These are phyloP conservation scores for Malassezia restricta DNA, from an alignment of 1,284 basidiomycete species.

Conservation along the genomic window DNA sequence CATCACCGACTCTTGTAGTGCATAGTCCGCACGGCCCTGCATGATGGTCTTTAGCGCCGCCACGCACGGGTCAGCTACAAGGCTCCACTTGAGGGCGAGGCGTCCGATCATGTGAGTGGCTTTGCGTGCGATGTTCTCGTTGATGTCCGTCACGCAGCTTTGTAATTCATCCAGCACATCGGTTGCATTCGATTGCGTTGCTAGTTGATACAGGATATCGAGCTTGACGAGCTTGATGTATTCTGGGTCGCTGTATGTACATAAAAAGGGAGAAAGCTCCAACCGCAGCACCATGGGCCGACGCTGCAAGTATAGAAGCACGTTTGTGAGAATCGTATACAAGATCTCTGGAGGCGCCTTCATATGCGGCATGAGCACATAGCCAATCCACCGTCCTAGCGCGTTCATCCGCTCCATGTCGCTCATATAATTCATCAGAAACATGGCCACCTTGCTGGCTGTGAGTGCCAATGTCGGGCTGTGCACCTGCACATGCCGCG, in stretches of 20 bases:
- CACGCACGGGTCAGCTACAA: slow-evolving; percentile 79
- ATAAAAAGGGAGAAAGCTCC: slow-evolving; percentile 97
- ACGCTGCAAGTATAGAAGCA: slow-evolving; percentile 88
- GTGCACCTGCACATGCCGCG: slow-evolving; percentile 61
- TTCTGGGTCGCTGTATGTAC: slow-evolving; percentile 98
- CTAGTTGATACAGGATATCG: slow-evolving; percentile 94
- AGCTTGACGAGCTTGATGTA: slow-evolving; percentile 97
- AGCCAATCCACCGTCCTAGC: slow-evolving; percentile 92
- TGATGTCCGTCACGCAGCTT: slow-evolving; percentile 97
- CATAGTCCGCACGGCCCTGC: slow-evolving; percentile 86
- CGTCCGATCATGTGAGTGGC: slow-evolving; percentile 92
- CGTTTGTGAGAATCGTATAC: slow-evolving; percentile 93
- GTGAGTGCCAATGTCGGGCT: slow-evolving; percentile 91
- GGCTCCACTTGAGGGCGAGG: slow-evolving; percentile 88
- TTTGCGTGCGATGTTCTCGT: slow-evolving; percentile 94
- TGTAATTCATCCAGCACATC: slow-evolving; percentile 86
- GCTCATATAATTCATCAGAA: slow-evolving; percentile 99
- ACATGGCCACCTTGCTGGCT: slow-evolving; percentile 85
- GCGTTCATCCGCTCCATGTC: slow-evolving; percentile 70
- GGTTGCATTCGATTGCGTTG: slow-evolving; percentile 74
- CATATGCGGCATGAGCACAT: slow-evolving; percentile 56
- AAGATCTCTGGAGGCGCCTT: slow-evolving; percentile 96
- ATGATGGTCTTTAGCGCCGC: slow-evolving; percentile 72
- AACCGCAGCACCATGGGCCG: slow-evolving; percentile 83
- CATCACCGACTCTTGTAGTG: slow-evolving; percentile 92